Evolutionary conservation across 2,329 filamentous ascomycete species (phyloP).

Genomic region (Salinomyces thailandicus): DNA sequence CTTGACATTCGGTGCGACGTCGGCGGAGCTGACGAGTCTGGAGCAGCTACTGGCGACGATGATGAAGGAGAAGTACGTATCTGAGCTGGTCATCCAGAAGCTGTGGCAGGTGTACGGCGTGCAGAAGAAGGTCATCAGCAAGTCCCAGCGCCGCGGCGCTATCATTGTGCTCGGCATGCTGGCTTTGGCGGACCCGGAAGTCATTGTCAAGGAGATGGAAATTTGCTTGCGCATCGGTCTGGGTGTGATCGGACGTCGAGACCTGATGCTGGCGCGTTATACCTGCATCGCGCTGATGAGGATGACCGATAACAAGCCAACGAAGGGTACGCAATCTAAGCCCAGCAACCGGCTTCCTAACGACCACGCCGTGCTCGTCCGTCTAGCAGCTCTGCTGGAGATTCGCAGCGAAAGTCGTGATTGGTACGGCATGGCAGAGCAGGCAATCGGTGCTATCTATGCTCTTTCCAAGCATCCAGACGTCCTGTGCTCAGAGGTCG

Average conservation of each 20-base stretch:
- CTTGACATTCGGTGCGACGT: conserved; percentile 87
- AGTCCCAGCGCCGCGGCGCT: conserved; percentile 76
- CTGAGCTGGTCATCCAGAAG: conserved; percentile 77
- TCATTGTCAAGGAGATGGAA: conserved; percentile 91
- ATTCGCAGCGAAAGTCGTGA: conserved; percentile 84
- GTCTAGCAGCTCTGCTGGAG: conserved; percentile 74
- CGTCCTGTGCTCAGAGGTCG: conserved; percentile 79
- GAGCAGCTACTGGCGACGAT: conserved; percentile 93
- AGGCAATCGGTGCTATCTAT: conserved; percentile 93
- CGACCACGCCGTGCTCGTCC: conserved; percentile 75
- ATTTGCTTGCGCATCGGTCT: conserved; percentile 85
- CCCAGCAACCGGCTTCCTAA: conserved; percentile 70
- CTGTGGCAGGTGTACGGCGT: conserved; percentile 97
- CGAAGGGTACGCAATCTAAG: conserved; percentile 57
- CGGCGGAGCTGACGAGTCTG: conserved; percentile 86
- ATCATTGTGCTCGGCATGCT: conserved; percentile 98
- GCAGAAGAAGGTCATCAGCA: conserved; percentile 85
- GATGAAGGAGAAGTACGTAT: conserved; percentile 87
- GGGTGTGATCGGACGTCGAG: conserved; percentile 65
- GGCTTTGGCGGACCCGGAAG: conserved; percentile 80
- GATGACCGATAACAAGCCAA: conserved; percentile 75
- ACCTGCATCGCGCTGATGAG: conserved; percentile 87
- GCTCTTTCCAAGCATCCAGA: conserved; percentile 89
- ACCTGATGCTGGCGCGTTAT: conserved; percentile 84
- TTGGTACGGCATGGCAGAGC: conserved; percentile 87